These are phyloP conservation scores for Debaryomyces sp. DNA, from an alignment of 1,139 yeast genomes.

Conservation along the genomic window DNA sequence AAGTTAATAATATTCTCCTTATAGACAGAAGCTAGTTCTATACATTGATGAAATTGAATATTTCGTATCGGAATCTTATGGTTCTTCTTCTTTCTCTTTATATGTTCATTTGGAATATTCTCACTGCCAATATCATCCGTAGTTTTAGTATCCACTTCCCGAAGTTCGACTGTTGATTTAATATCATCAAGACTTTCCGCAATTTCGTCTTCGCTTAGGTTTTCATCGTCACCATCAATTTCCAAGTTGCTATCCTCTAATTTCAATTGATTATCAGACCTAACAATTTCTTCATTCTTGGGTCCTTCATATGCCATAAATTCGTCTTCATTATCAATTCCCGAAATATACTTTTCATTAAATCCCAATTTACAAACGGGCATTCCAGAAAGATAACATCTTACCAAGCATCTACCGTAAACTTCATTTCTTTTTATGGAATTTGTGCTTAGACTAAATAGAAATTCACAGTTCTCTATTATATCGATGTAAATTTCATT, in stretches of 20 bases:
- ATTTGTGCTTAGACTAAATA: slow-evolving; percentile 35
- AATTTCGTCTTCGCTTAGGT: not conserved
- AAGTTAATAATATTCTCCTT: slow-evolving; percentile 42
- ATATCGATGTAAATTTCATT: slow-evolving; percentile 50
- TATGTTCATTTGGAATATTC: not conserved
- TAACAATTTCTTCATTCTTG: slow-evolving; percentile 7
- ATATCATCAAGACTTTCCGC: not conserved
- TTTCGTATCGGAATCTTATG: slow-evolving; percentile 40
- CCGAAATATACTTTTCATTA: slow-evolving; percentile 38
- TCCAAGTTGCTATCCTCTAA: slow-evolving; percentile 13
- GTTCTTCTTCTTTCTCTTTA: slow-evolving; percentile 5
- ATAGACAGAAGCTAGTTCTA: slow-evolving; percentile 41
- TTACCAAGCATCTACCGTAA: slow-evolving; percentile 39
- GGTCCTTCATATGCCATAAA: not conserved
- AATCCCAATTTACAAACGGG: slow-evolving; percentile 48
- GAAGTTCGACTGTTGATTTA: not conserved
- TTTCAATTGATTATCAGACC: slow-evolving; percentile 4
- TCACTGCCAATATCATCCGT: slow-evolving; percentile 9
- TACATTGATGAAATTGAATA: slow-evolving; percentile 52
- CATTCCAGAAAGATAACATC: slow-evolving; percentile 51
- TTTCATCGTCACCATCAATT: slow-evolving; percentile 8
- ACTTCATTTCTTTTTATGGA: slow-evolving; percentile 38
- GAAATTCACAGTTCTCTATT: slow-evolving; percentile 43
- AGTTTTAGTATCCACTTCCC: not conserved
- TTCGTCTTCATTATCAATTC: slow-evolving; percentile 25